These are phyloP conservation scores for Ulota crispa DNA, from an alignment of 225 moss, liverwort and hornwort species.

Conservation along the genomic window DNA sequence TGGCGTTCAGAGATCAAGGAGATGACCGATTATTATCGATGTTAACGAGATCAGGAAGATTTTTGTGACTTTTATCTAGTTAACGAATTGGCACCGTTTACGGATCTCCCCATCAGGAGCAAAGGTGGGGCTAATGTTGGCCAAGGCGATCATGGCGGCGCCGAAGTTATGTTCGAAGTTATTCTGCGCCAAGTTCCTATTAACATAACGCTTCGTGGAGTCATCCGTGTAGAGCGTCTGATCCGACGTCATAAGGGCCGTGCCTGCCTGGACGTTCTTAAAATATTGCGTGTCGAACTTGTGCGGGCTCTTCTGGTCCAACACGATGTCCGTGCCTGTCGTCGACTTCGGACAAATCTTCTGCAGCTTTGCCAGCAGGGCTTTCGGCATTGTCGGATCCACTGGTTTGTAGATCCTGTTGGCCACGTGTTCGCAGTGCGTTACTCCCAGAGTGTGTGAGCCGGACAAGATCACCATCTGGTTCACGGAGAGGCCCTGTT, in stretches of 20 bases:
- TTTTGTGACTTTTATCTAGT: background rate
- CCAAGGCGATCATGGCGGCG: conserved; percentile 23
- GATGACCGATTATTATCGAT: too few relatives aligned
- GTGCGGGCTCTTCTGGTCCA: conserved; percentile 26
- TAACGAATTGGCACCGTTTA: conserved; percentile 27
- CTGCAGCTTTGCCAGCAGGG: conserved; percentile 10
- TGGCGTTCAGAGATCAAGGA: too few relatives aligned
- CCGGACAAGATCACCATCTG: conserved; percentile 51
- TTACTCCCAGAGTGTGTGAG: conserved; percentile 37
- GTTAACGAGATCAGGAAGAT: too few relatives aligned
- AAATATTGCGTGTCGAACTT: conserved; percentile 45
- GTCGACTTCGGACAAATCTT: conserved; percentile 28
- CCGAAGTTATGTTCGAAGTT: conserved; percentile 19
- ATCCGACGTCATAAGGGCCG: conserved; percentile 42
- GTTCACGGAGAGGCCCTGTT: conserved; percentile 17
- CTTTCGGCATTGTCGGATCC: conserved; percentile 28
- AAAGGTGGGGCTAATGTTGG: background rate
- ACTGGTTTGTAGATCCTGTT: conserved; percentile 35
- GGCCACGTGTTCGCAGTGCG: conserved; percentile 33
- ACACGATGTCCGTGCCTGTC: conserved; percentile 12
- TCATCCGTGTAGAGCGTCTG: conserved; percentile 18
- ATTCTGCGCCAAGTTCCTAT: background rate
- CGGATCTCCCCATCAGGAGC: conserved; percentile 42
- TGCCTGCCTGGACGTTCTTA: conserved; percentile 22
- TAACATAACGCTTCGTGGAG: conserved; percentile 5